Conservation (phyloP, 768 basidiomycete genomes). For the Lentinula guzmanii region DNA sequence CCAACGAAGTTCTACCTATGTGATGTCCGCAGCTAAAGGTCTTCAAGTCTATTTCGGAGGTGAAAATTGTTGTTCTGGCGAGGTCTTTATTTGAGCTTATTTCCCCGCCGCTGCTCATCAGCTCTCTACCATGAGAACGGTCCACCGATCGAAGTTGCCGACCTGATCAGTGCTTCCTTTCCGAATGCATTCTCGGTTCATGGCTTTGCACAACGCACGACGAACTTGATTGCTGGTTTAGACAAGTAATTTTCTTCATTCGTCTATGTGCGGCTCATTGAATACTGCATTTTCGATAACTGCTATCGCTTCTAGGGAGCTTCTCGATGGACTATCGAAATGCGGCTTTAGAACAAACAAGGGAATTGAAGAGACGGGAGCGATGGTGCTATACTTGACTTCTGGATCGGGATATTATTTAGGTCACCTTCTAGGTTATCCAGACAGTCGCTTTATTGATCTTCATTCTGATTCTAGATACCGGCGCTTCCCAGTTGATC, state of each 20-base stretch:
- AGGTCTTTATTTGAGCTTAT: no score
- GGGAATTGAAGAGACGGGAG: slow-evolving; percentile 48
- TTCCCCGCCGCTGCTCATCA: neutral
- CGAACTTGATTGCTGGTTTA: slow-evolving; percentile 39
- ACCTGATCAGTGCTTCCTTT: slow-evolving; percentile 44
- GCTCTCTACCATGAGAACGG: slow-evolving; percentile 38
- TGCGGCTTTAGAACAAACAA: slow-evolving; percentile 51
- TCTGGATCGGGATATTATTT: slow-evolving; percentile 64
- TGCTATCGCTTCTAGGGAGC: slow-evolving; percentile 22
- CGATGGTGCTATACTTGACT: slow-evolving; percentile 38
- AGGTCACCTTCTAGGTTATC: slow-evolving; percentile 26
- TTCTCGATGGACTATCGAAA: slow-evolving; percentile 50
- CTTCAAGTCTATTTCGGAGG: slow-evolving; percentile 21
- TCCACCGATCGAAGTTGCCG: slow-evolving; percentile 45
- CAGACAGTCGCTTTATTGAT: neutral
- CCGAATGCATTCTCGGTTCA: slow-evolving; percentile 30
- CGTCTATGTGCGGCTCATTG: no score
- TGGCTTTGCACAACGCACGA: slow-evolving; percentile 27
- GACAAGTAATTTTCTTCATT: slow-evolving; percentile 36
- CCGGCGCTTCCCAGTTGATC: slow-evolving; percentile 55
- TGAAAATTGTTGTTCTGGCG: slow-evolving; percentile 3
- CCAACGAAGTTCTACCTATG: slow-evolving; percentile 49
- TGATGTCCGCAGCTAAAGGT: slow-evolving; percentile 34
- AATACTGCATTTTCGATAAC: neutral
- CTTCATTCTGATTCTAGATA: slow-evolving; percentile 26